Base-by-base conservation (phyloP, 306 rosid genomes). In the Chamaecrista fasciculata region DNA sequence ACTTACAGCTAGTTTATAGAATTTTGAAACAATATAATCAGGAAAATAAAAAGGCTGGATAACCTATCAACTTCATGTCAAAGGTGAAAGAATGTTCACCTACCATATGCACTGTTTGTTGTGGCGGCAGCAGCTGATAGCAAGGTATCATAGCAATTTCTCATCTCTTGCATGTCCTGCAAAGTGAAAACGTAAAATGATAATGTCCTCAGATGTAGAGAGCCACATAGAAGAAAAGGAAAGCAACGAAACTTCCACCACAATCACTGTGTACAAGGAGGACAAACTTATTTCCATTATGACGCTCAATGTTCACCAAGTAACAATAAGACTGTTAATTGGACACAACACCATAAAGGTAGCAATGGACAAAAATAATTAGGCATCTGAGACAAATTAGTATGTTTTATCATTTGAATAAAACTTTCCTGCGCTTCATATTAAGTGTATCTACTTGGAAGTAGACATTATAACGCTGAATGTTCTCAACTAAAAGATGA, bases 81-180 rank as follows among this genome's bases (percentile, higher is more conserved):
- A 16, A 53, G 63, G 48, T 42, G 49, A 66, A 49, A 0, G 68
- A 67, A 33, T 39, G 26, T 49, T 61, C 84, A 90, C 96, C 96
- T 85, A 90, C 96, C 96, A 5, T 78, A 90, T 59, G 96, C 91
- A 71, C 94, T 88, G 76, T 91, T 91, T 52, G 91, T 83, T 2
- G 92, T 86, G 7, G 96, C 96, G 12, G 97, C 97, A 5, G 97
- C 96, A 1, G 97, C 97, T 70, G 96, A 81, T 65, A 91, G 97
- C 70, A 88, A 64, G 75, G 89, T 78, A 74, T 91, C 97, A 65
- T 88, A 91, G 86, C 97, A 91, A 70, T 83, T 79, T 82, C 89
- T 81, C 86, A 91, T 91, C 15, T 83, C 91, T 66, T 81, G 93
- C 97, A 91, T 86, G 70, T 83, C 95, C 97, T 91, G 86, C 48